Percentiles rank a stretch among this genome's conserved stretches.
phyloP scores from a whole-genome alignment of 768 basidiomycete genomes.

The Suillus weaverae region DNA sequence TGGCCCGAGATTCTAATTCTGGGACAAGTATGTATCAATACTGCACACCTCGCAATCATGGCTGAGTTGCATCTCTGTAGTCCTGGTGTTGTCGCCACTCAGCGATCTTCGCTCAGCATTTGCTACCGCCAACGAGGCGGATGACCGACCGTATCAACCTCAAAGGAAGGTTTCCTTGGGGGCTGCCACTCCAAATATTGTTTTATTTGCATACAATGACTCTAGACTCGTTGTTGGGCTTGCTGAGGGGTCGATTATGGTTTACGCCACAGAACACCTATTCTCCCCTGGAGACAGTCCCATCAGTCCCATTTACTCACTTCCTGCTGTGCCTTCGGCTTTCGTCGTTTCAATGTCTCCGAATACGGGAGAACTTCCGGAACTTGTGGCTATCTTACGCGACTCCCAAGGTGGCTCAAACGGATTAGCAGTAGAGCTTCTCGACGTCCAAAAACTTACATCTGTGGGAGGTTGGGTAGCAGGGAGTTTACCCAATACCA shows the following conservation, averaged over 20 bases:
- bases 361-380: slow-evolving; percentile 61
- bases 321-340: slow-evolving; percentile 43
- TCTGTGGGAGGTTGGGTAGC: slow-evolving; percentile 55
- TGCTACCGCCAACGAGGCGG: slow-evolving; percentile 38
- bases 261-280: slow-evolving; percentile 57
- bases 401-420: slow-evolving; percentile 32
- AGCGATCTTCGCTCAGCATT: slow-evolving; percentile 58
- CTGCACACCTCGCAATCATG: not conserved
- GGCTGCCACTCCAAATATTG: slow-evolving; percentile 47
- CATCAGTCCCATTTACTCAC: slow-evolving; percentile 49
- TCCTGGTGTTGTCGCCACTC: slow-evolving; percentile 61
- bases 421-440: slow-evolving; percentile 53
- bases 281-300: slow-evolving; percentile 46
- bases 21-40: slow-evolving; percentile 37
- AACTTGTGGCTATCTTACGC: slow-evolving; percentile 61
- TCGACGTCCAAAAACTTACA: slow-evolving; percentile 54
- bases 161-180: slow-evolving; percentile 49
- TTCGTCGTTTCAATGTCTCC: slow-evolving; percentile 55
- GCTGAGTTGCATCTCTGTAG: slow-evolving; percentile 33
- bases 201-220: slow-evolving; percentile 61
- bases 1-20: slow-evolving; percentile 36
- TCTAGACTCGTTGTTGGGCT: slow-evolving; percentile 60
- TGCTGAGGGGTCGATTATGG: slow-evolving; percentile 55
- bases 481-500: slow-evolving; percentile 45
- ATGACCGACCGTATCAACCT: slow-evolving; percentile 47